Conservation (phyloP, 2,329 filamentous ascomycete genomes). For the Fusarium pseudocircinatum region DNA sequence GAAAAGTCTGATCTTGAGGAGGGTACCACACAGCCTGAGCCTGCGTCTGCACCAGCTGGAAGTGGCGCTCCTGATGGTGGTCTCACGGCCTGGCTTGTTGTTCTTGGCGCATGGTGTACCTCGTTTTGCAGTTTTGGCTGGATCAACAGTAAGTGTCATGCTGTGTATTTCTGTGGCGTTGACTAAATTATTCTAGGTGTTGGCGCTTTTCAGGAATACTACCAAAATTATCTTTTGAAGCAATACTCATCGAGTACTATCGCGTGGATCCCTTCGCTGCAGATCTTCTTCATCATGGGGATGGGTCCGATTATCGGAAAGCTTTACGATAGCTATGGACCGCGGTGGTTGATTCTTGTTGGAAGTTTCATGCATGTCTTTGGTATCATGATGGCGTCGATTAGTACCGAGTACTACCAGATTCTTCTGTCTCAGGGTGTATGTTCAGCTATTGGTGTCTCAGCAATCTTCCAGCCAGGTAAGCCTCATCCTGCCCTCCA, state of each 20-base stretch:
- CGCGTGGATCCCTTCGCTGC: constrained; percentile 70
- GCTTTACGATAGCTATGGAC: constrained; percentile 71
- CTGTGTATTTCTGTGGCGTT: not conserved
- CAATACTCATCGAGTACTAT: constrained; percentile 63
- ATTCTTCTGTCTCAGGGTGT: constrained; percentile 53
- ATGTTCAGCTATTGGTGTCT: constrained; percentile 50
- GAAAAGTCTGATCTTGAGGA: constrained; percentile 27
- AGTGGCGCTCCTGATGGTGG: constrained; percentile 25
- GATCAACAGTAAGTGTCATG: constrained; percentile 55
- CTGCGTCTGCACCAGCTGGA: not conserved
- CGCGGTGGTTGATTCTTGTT: constrained; percentile 61
- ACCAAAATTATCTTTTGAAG: constrained; percentile 58
- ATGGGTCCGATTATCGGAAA: constrained; percentile 69
- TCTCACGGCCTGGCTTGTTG: constrained; percentile 50
- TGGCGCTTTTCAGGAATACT: constrained; percentile 68
- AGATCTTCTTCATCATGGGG: constrained; percentile 64
- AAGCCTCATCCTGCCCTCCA: not conserved
- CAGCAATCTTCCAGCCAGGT: constrained; percentile 48
- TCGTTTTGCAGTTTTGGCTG: constrained; percentile 55
- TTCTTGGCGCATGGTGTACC: constrained; percentile 53
- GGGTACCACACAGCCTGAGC: not conserved
- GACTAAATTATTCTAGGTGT: constrained; percentile 43
- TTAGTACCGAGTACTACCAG: constrained; percentile 56
- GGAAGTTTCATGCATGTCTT: constrained; percentile 68
- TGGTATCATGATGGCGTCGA: constrained; percentile 69